These are phyloP conservation scores for Extremus antarcticus DNA, from an alignment of 495 filamentous ascomycete species.

Conservation along the genomic window DNA sequence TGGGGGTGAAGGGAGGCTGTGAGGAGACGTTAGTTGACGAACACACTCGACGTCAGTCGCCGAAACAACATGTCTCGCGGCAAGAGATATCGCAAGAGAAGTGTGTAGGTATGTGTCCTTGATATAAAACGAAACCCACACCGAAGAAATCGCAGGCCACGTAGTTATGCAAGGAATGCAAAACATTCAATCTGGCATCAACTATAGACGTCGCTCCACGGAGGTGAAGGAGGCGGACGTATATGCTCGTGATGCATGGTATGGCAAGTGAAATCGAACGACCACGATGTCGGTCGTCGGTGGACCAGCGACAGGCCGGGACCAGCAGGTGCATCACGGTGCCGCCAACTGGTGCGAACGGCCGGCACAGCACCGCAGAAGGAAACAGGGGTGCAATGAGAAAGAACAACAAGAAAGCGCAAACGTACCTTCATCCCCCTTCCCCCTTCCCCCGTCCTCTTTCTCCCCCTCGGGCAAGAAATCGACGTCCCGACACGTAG, in stretches of 20 bases:
- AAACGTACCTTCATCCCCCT: constrained; percentile 14
- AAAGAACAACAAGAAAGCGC: not conserved
- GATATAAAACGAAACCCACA: constrained; percentile 36
- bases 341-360: not conserved
- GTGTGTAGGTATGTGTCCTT: constrained; percentile 9
- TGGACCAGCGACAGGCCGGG: too few species aligned
- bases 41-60: too few species aligned
- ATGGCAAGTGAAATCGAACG: too few species aligned
- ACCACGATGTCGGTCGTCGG: too few species aligned
- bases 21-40: not conserved
- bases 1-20: constrained; percentile 12
- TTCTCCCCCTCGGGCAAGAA: constrained; percentile 81
- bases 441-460: constrained; percentile 59
- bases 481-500: constrained; percentile 49
- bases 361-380: too few species aligned
- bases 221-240: constrained; percentile 13
- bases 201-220: constrained; percentile 23
- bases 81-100: too few species aligned
- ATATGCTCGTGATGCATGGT: constrained; percentile 22
- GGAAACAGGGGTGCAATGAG: not conserved
- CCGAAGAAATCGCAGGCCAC: not conserved
- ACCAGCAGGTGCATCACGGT: not conserved
- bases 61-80: too few species aligned
- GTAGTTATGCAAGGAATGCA: constrained; percentile 39
- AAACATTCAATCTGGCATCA: constrained; percentile 18